A percentile compares a stretch with the other conserved stretches of the same genome.
Evolutionary conservation across 2,329 filamentous ascomycete genomes (phyloP).

Genomic region (Penicillium fuscoglaucum): DNA sequence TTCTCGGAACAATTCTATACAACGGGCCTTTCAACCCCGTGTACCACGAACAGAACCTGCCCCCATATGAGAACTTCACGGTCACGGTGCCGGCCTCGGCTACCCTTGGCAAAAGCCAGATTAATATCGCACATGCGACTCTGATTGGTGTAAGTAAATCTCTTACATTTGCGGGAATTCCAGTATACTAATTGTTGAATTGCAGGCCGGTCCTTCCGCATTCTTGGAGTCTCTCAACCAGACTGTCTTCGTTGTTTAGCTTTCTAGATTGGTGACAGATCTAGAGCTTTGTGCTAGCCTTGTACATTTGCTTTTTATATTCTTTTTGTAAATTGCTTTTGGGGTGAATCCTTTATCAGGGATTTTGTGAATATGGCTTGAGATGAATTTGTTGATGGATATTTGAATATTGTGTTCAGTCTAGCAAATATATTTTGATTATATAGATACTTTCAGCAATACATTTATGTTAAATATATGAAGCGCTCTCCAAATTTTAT

Average conservation of each 20-base stretch:
- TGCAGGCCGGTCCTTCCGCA: slow-evolving; percentile 25
- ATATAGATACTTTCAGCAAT: not conserved
- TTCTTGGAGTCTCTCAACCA: slow-evolving; percentile 29
- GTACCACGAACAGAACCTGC: slow-evolving; percentile 24
- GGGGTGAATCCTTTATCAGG: not conserved
- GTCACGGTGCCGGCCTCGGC: slow-evolving; percentile 26
- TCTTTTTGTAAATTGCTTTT: not conserved
- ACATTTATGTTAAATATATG: not conserved
- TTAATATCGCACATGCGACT: slow-evolving; percentile 33
- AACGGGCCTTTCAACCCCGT: slow-evolving; percentile 30
- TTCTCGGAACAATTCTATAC: slow-evolving; percentile 31
- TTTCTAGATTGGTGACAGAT: slow-evolving; percentile 9
- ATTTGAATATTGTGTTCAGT: not conserved
- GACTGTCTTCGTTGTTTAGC: slow-evolving; percentile 26
- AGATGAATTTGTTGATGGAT: not conserved
- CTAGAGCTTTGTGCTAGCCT: not conserved
- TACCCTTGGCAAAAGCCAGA: slow-evolving; percentile 17
- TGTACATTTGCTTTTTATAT: not conserved
- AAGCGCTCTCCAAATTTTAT: fast-evolving
- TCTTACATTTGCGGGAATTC: not conserved
- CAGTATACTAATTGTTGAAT: slow-evolving; percentile 5
- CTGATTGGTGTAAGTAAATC: slow-evolving; percentile 32
- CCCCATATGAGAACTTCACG: slow-evolving; percentile 36
- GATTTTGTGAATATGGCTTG: not conserved
- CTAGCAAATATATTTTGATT: not conserved